Evolutionary conservation across 176 grass and related monocot species (phyloP).

Genomic region (Aegilops umbellulata): DNA sequence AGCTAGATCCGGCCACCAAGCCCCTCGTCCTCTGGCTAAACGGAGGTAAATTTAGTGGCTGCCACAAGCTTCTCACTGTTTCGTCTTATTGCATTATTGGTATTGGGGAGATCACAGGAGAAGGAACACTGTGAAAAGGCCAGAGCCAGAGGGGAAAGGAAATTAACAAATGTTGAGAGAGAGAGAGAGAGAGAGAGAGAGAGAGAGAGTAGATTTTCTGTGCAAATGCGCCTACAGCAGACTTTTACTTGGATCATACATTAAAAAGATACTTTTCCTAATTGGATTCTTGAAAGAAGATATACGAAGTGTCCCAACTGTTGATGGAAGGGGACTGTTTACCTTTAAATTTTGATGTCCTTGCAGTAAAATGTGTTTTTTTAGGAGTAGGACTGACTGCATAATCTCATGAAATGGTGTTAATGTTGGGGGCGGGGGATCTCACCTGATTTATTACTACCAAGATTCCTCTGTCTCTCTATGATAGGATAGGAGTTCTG

Average conservation of each 20-base stretch:
- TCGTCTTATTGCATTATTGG: conserved; percentile 30
- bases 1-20: conserved; percentile 74
- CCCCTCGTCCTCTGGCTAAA: conserved; percentile 98
- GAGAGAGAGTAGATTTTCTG: background rate
- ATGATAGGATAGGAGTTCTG: background rate
- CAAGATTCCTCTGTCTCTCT: background rate
- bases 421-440: background rate
- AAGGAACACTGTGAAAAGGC: background rate
- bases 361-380: background rate
- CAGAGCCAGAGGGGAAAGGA: background rate
- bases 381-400: background rate
- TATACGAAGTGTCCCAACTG: background rate
- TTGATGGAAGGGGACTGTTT: background rate
- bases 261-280: background rate
- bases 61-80: background rate
- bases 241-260: background rate
- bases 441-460: conserved; percentile 8
- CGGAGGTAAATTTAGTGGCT: conserved; percentile 58
- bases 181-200: background rate
- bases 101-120: background rate
- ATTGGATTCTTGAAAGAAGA: background rate
- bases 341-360: background rate
- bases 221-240: background rate
- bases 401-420: background rate
- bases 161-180: background rate